phyloP scores from a whole-genome alignment of 2,329 filamentous ascomycete genomes.

The Colletotrichum nymphaeae region DNA sequence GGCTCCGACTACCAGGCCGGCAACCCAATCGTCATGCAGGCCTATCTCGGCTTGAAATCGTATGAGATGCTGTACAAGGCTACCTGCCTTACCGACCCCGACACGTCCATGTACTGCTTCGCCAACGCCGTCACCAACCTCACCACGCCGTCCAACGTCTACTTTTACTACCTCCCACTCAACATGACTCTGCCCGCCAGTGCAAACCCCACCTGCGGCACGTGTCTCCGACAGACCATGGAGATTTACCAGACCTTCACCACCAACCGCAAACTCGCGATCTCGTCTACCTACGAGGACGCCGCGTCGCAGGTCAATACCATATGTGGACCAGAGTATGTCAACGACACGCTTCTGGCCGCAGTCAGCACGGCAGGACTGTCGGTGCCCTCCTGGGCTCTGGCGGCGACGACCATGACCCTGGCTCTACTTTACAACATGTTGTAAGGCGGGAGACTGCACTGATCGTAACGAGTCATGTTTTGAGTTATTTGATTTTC shows the following conservation, averaged over 20 bases:
- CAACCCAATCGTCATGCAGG: slow-evolving; percentile 78
- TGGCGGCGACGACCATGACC: slow-evolving; percentile 11
- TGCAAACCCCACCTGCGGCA: slow-evolving; percentile 78
- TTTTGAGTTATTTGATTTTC: slow-evolving; percentile 34
- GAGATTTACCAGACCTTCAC: slow-evolving; percentile 79
- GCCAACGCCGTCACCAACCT: slow-evolving; percentile 85
- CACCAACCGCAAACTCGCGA: slow-evolving; percentile 71
- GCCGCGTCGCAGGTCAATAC: slow-evolving; percentile 82
- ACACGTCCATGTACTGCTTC: slow-evolving; percentile 80
- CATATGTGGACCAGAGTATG: slow-evolving; percentile 68
- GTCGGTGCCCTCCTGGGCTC: slow-evolving; percentile 31
- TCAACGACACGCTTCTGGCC: slow-evolving; percentile 64
- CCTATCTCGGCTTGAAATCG: slow-evolving; percentile 79
- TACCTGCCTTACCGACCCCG: slow-evolving; percentile 78
- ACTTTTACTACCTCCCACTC: slow-evolving; percentile 87
- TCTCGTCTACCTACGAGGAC: slow-evolving; percentile 75
- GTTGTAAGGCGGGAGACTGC: neutral
- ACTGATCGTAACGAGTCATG: slow-evolving; percentile 31
- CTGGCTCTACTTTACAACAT: slow-evolving; percentile 10
- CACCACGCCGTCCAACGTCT: slow-evolving; percentile 76
- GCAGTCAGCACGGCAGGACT: slow-evolving; percentile 39
- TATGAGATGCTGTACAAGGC: slow-evolving; percentile 85
- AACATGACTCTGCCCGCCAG: slow-evolving; percentile 76
- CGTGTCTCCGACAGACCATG: slow-evolving; percentile 86
- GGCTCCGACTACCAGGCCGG: slow-evolving; percentile 74